These are phyloP conservation scores for Colletotrichum filicis DNA, from an alignment of 2,329 filamentous ascomycete species.

Conservation along the genomic window DNA sequence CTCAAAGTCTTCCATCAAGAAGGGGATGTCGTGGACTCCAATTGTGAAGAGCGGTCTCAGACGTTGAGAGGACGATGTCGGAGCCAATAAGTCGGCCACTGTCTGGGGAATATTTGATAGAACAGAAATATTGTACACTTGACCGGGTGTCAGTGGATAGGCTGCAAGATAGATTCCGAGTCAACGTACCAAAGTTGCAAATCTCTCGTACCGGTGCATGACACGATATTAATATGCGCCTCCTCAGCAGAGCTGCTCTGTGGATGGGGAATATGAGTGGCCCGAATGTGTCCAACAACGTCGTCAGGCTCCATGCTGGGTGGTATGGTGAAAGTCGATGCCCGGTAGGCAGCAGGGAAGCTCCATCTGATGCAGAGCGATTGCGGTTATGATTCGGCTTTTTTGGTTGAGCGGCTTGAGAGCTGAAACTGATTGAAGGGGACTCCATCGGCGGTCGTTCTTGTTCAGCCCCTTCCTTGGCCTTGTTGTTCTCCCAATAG, in stretches of 20 bases:
- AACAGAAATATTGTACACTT: slow-evolving; percentile 95
- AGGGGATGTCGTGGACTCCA: slow-evolving; percentile 91
- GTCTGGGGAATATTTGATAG: slow-evolving; percentile 87
- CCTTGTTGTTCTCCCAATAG: slow-evolving; percentile 79
- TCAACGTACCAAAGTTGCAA: slow-evolving; percentile 84
- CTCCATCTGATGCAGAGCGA: slow-evolving; percentile 71
- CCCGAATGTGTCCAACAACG: slow-evolving; percentile 84
- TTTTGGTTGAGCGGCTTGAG: slow-evolving; percentile 47
- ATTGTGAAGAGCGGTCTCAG: slow-evolving; percentile 90
- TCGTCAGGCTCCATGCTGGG: slow-evolving; percentile 84
- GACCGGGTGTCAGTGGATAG: background rate
- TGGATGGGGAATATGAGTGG: slow-evolving; percentile 93
- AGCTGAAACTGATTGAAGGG: slow-evolving; percentile 55
- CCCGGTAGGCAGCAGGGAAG: slow-evolving; percentile 66
- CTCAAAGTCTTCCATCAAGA: slow-evolving; percentile 73
- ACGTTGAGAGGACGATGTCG: slow-evolving; percentile 70
- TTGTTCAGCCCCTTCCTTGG: slow-evolving; percentile 50
- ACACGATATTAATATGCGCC: slow-evolving; percentile 87
- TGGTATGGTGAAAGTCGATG: slow-evolving; percentile 82
- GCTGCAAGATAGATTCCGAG: background rate
- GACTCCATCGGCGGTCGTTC: slow-evolving; percentile 60
- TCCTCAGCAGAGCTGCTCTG: slow-evolving; percentile 85
- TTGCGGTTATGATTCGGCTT: slow-evolving; percentile 61
- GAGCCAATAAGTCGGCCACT: slow-evolving; percentile 75
- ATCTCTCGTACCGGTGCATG: slow-evolving; percentile 85